Percentiles rank a stretch among this genome's conserved stretches.
Conservation (phyloP, 2,329 filamentous ascomycete species). For the Penicillium aurantiogriseum region DNA sequence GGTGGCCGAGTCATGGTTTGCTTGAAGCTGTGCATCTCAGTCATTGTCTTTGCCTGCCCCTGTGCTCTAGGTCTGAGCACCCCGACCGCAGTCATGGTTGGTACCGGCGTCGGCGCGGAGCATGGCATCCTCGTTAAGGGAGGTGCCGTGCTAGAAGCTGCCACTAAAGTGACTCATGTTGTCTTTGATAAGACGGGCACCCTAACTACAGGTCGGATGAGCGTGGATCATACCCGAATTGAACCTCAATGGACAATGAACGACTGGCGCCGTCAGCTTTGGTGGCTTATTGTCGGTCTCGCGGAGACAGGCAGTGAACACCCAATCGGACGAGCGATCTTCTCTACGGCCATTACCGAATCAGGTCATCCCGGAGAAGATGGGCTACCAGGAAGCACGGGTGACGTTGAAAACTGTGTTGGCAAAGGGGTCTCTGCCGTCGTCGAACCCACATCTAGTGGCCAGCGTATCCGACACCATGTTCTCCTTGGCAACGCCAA, state of each 20-base stretch:
- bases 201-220: slow-evolving; percentile 93
- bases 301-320: slow-evolving; percentile 95
- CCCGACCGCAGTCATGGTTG: slow-evolving; percentile 97
- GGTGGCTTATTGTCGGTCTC: slow-evolving; percentile 96
- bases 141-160: slow-evolving; percentile 84
- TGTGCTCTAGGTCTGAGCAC: slow-evolving; percentile 95
- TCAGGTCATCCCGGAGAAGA: slow-evolving; percentile 70
- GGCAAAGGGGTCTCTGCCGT: slow-evolving; percentile 80
- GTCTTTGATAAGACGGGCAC: slow-evolving; percentile 97
- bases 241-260: slow-evolving; percentile 67
- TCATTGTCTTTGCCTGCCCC: slow-evolving; percentile 96
- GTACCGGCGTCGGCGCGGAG: slow-evolving; percentile 93
- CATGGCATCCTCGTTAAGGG: slow-evolving; percentile 98
- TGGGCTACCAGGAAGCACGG: slow-evolving; percentile 76
- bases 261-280: slow-evolving; percentile 68
- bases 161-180: slow-evolving; percentile 84
- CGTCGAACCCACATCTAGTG: slow-evolving; percentile 71
- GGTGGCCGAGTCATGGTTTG: slow-evolving; percentile 96
- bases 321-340: slow-evolving; percentile 86
- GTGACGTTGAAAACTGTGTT: slow-evolving; percentile 78
- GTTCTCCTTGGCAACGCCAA: slow-evolving; percentile 81
- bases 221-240: slow-evolving; percentile 70
- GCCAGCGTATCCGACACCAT: slow-evolving; percentile 69
- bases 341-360: slow-evolving; percentile 70
- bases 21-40: slow-evolving; percentile 94